These are phyloP conservation scores for Nakazawaea ishiwadae DNA, from an alignment of 805 yeast species.

Conservation along the genomic window DNA sequence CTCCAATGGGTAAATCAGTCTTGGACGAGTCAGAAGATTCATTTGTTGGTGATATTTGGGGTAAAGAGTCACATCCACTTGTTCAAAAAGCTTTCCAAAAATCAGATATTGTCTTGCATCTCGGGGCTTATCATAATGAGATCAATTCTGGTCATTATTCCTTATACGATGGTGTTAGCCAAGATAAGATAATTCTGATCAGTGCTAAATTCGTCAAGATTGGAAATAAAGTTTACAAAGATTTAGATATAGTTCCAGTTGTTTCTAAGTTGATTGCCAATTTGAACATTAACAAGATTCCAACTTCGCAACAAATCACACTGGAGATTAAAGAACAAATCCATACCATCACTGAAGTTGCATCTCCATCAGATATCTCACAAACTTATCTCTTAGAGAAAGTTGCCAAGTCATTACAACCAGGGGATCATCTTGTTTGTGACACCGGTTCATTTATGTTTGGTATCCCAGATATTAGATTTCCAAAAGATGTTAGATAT, in stretches of 20 bases:
- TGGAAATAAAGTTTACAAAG: slow-evolving; percentile 32
- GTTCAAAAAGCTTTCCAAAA: slow-evolving; percentile 43
- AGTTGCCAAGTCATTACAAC: slow-evolving; percentile 40
- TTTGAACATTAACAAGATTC: slow-evolving; percentile 28
- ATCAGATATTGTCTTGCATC: slow-evolving; percentile 64
- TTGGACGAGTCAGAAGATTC: slow-evolving; percentile 64
- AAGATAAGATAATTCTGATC: slow-evolving; percentile 40
- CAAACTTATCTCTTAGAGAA: slow-evolving; percentile 40
- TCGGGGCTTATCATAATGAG: slow-evolving; percentile 68
- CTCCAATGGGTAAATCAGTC: slow-evolving; percentile 67
- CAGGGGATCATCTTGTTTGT: slow-evolving; percentile 66
- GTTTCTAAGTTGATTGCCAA: slow-evolving; percentile 35
- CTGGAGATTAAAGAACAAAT: slow-evolving; percentile 12
- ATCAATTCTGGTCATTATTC: slow-evolving; percentile 67
- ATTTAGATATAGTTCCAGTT: slow-evolving; percentile 46
- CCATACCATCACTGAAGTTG: slow-evolving; percentile 17
- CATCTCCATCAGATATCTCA: slow-evolving; percentile 34
- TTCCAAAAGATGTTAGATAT: slow-evolving; percentile 48
- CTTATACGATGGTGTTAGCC: slow-evolving; percentile 33
- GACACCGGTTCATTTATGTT: slow-evolving; percentile 86
- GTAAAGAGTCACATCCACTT: slow-evolving; percentile 46
- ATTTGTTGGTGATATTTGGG: slow-evolving; percentile 72
- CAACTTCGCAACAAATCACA: slow-evolving; percentile 10
- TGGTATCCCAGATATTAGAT: slow-evolving; percentile 61
- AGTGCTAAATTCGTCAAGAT: slow-evolving; percentile 52